Conservation (phyloP, 2,329 filamentous ascomycete species). For the Beauveria sp. region DNA sequence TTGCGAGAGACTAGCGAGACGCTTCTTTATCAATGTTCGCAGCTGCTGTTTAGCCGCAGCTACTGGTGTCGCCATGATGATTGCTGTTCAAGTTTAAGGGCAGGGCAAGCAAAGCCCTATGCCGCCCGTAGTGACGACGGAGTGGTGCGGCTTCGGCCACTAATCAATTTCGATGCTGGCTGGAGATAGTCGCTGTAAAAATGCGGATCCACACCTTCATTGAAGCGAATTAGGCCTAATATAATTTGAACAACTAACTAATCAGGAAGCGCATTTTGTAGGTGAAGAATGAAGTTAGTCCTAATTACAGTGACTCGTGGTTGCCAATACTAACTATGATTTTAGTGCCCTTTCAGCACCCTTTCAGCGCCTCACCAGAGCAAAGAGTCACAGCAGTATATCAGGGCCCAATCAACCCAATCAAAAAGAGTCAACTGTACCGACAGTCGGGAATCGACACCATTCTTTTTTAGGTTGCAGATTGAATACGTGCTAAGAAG, state of each 20-base stretch:
- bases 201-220: too few relatives aligned
- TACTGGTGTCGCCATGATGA: slow-evolving; percentile 45
- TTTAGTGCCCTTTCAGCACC: not conserved
- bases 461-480: not conserved
- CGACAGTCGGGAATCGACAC: not conserved
- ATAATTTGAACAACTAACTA: too few relatives aligned
- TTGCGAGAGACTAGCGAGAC: slow-evolving; percentile 52
- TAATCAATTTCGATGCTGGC: not conserved
- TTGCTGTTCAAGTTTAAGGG: not conserved
- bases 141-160: not conserved
- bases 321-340: not conserved
- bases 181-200: too few relatives aligned
- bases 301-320: not conserved
- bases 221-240: too few relatives aligned
- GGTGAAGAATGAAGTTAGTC: too few relatives aligned
- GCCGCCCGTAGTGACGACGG: not conserved
- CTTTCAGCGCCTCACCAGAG: not conserved
- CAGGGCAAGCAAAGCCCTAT: not conserved
- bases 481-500: too few relatives aligned
- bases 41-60: slow-evolving; percentile 69
- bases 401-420: too few relatives aligned
- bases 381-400: not conserved
- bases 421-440: not conserved
- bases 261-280: too few relatives aligned
- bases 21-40: slow-evolving; percentile 60